Evolutionary conservation across 495 filamentous ascomycete species (phyloP).

Genomic region (Lophium mytilinum): DNA sequence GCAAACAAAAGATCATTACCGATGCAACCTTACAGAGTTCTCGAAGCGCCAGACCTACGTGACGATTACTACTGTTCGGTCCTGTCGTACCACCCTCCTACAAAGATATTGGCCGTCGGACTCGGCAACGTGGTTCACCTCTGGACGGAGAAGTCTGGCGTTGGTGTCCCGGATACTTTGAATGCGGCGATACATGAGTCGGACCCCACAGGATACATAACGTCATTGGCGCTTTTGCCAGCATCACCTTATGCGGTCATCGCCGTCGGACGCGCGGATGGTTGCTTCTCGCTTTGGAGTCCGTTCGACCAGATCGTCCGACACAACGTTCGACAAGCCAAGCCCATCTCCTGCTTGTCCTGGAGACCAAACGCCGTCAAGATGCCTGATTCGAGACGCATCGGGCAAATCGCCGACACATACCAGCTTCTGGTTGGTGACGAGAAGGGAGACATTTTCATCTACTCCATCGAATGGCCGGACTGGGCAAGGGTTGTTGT

Average conservation of each 20-base stretch:
- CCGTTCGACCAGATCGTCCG: slow-evolving; percentile 52
- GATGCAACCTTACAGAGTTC: slow-evolving; percentile 70
- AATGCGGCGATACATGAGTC: slow-evolving; percentile 17
- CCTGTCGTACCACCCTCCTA: slow-evolving; percentile 70
- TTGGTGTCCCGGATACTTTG: slow-evolving; percentile 38
- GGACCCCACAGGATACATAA: slow-evolving; percentile 46
- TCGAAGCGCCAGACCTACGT: slow-evolving; percentile 78
- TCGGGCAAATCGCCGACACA: slow-evolving; percentile 37
- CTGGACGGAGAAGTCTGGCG: slow-evolving; percentile 72
- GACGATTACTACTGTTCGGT: slow-evolving; percentile 96
- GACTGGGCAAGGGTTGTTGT: slow-evolving; percentile 34
- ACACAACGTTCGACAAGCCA: slow-evolving; percentile 63
- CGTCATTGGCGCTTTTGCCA: slow-evolving; percentile 75
- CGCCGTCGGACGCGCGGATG: slow-evolving; percentile 73
- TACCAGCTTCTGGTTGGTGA: slow-evolving; percentile 89
- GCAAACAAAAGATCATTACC: slow-evolving; percentile 42
- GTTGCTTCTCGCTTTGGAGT: slow-evolving; percentile 54
- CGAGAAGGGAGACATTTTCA: slow-evolving; percentile 75
- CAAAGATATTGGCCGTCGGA: slow-evolving; percentile 74
- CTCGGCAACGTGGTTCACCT: slow-evolving; percentile 75
- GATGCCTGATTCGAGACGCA: slow-evolving; percentile 24
- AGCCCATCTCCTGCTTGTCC: slow-evolving; percentile 65
- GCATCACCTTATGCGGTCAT: slow-evolving; percentile 72
- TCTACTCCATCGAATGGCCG: slow-evolving; percentile 88
- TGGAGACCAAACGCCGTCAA: slow-evolving; percentile 49